phyloP scores from a whole-genome alignment of 176 grass and related monocot genomes.

The Saccharum officinarum region DNA sequence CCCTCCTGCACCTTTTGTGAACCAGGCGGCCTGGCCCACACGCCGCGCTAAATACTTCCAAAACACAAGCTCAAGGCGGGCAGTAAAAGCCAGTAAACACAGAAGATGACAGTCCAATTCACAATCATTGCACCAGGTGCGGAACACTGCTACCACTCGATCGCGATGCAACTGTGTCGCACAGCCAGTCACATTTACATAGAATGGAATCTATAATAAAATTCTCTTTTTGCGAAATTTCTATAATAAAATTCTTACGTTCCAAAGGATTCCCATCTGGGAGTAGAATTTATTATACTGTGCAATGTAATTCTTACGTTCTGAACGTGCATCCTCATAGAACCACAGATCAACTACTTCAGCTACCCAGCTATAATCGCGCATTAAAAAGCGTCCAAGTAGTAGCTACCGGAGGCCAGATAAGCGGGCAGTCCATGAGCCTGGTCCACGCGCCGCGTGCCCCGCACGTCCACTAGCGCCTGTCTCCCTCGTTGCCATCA shows the following conservation, averaged over 20 bases:
- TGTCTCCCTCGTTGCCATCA: background rate
- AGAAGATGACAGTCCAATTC: background rate
- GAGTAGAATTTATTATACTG: too few species aligned
- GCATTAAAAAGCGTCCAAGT: background rate
- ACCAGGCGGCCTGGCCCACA: slow-evolving; percentile 19
- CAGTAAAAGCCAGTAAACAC: background rate
- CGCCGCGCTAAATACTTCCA: slow-evolving; percentile 21
- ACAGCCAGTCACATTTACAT: background rate
- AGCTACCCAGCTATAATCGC: background rate
- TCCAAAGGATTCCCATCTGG: too few species aligned
- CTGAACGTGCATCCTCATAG: background rate
- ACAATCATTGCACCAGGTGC: background rate
- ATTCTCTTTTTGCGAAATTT: too few species aligned
- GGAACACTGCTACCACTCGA: background rate
- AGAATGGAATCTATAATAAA: too few species aligned
- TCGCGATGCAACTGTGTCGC: background rate
- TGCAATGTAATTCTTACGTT: too few species aligned
- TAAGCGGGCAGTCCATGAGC: slow-evolving; percentile 21
- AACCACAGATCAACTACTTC: too few species aligned
- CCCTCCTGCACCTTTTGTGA: background rate
- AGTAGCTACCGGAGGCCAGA: slow-evolving; percentile 8
- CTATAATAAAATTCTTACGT: too few species aligned
- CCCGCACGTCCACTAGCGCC: slow-evolving; percentile 26
- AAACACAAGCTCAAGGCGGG: slow-evolving; percentile 6
- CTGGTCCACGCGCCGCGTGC: slow-evolving; percentile 21